Conservation (phyloP, 1,139 yeast species). For the Geotrichum restrictum region DNA sequence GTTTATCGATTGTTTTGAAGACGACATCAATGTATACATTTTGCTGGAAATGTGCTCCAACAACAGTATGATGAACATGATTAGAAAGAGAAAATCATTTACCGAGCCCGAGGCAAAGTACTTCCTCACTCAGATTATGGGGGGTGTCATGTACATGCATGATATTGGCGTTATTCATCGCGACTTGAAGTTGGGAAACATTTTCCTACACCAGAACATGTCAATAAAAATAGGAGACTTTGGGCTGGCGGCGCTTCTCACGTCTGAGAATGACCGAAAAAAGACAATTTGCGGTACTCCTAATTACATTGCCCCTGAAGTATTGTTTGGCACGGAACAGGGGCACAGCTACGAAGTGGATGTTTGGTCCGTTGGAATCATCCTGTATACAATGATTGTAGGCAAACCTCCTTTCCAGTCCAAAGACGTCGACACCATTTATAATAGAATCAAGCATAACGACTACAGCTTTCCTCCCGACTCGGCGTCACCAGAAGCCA, state of each 20-base stretch:
- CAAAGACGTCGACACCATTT: constrained; percentile 87
- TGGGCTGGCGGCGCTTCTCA: constrained; percentile 88
- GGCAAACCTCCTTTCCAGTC: constrained; percentile 98
- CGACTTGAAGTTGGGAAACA: constrained; percentile 90
- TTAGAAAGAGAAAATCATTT: constrained; percentile 74
- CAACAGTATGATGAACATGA: constrained; percentile 76
- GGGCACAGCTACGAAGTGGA: constrained; percentile 96
- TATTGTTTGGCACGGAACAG: constrained; percentile 75
- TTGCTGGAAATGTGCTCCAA: constrained; percentile 87
- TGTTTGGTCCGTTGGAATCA: constrained; percentile 95
- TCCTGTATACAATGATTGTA: constrained; percentile 82
- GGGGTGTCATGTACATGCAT: constrained; percentile 90
- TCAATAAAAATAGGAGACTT: constrained; percentile 93
- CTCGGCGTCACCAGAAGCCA: constrained; percentile 68
- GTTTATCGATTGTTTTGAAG: constrained; percentile 92
- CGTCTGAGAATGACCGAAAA: constrained; percentile 66
- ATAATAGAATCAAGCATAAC: constrained; percentile 80
- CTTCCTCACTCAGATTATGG: constrained; percentile 88
- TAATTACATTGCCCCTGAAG: constrained; percentile 96
- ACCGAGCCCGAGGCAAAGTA: constrained; percentile 89
- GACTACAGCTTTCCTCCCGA: constrained; percentile 80
- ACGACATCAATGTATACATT: constrained; percentile 87
- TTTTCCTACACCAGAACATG: constrained; percentile 89
- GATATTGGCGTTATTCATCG: constrained; percentile 91
- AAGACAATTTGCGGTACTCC: constrained; percentile 98